Evolutionary conservation across 345 rosid genomes (phyloP).

Genomic region (Salix purpurea): DNA sequence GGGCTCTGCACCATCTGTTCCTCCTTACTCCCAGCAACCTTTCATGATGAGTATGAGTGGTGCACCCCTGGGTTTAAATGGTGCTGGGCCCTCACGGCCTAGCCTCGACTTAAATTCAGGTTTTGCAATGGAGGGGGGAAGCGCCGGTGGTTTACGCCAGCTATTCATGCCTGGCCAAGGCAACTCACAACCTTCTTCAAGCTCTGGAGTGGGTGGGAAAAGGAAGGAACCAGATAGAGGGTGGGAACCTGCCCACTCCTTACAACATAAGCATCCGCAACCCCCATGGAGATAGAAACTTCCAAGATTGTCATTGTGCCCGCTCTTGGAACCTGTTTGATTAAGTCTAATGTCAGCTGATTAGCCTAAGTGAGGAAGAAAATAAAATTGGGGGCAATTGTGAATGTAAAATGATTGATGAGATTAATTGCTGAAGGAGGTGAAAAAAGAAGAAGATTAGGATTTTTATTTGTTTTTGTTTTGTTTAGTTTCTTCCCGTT

Average conservation of each 20-base stretch:
- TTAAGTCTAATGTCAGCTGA: constrained; percentile 22
- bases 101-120: constrained; percentile 68
- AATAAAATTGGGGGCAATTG: constrained; percentile 39
- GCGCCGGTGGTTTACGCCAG: constrained; percentile 49
- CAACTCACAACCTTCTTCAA: constrained; percentile 52
- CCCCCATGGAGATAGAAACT: constrained; percentile 66
- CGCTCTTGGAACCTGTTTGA: constrained; percentile 7
- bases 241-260: constrained; percentile 46
- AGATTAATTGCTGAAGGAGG: constrained; percentile 39
- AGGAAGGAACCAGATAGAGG: constrained; percentile 83
- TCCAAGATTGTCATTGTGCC: background rate
- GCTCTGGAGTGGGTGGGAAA: constrained; percentile 62
- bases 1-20: constrained; percentile 47
- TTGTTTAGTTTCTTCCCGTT: constrained; percentile 23
- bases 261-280: constrained; percentile 45
- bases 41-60: constrained; percentile 60
- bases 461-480: constrained; percentile 32
- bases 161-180: constrained; percentile 54
- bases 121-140: constrained; percentile 56
- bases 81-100: constrained; percentile 49
- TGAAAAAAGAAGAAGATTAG: constrained; percentile 10
- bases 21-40: constrained; percentile 50
- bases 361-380: constrained; percentile 31
- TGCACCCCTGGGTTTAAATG: constrained; percentile 46
- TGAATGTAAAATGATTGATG: constrained; percentile 42